Conservation (phyloP, 2,329 filamentous ascomycete species). For the Sordariomycetes sp. region DNA sequence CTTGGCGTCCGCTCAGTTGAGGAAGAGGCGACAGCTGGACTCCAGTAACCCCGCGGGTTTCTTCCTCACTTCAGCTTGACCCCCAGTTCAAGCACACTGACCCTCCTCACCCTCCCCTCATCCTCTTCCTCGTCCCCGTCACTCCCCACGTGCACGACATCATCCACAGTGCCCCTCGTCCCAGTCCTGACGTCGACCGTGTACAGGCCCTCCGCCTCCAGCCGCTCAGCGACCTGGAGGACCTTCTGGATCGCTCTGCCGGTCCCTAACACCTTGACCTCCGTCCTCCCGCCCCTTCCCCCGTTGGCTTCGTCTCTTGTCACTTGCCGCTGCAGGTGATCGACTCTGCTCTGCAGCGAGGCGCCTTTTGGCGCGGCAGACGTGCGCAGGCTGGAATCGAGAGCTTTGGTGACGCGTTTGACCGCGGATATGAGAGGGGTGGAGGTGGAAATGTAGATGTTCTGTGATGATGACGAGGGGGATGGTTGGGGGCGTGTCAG, state of each 20-base stretch:
- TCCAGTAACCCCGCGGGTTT: neutral
- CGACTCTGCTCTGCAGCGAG: constrained; percentile 35
- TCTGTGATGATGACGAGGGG: constrained; percentile 30
- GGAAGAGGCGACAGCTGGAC: neutral
- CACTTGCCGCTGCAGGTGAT: constrained; percentile 25
- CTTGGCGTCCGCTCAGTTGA: neutral
- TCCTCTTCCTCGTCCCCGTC: constrained; percentile 24
- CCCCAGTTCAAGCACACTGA: constrained; percentile 42
- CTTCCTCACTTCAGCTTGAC: constrained; percentile 33
- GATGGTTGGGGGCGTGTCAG: constrained; percentile 28
- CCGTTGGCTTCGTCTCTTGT: constrained; percentile 10
- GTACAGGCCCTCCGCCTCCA: constrained; percentile 51
- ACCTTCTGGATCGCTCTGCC: constrained; percentile 59
- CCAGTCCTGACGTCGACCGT: constrained; percentile 51
- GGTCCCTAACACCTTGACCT: constrained; percentile 52
- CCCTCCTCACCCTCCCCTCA: constrained; percentile 32
- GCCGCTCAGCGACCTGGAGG: constrained; percentile 54
- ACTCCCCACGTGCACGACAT: constrained; percentile 40
- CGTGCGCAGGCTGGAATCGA: constrained; percentile 31
- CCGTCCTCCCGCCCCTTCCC: constrained; percentile 16
- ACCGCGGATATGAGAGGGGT: constrained; percentile 62
- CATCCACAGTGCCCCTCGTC: constrained; percentile 58
- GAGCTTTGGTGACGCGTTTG: constrained; percentile 53
- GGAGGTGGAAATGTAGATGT: constrained; percentile 55
- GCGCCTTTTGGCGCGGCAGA: constrained; percentile 36